Conservation (phyloP, 2,329 filamentous ascomycete genomes). For the Epichloe gansuensis region DNA sequence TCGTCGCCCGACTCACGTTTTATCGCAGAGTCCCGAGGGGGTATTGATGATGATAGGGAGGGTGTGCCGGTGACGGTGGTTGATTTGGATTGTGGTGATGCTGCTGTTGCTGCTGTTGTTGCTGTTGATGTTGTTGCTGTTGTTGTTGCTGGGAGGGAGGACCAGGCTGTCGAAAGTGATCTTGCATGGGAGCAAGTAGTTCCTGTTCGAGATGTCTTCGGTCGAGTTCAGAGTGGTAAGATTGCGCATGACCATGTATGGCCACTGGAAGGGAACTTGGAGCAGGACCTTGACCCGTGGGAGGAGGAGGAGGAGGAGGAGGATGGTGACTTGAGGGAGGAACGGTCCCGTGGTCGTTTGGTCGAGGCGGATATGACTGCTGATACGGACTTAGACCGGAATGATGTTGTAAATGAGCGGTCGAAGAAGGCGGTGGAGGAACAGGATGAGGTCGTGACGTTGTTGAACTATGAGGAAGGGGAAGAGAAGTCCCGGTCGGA, state of each 20-base stretch:
- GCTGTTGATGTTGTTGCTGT: conserved; percentile 8
- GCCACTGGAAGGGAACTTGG: conserved; percentile 15
- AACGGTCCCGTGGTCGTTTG: conserved; percentile 20
- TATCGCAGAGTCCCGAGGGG: conserved; percentile 38
- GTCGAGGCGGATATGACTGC: conserved; percentile 26
- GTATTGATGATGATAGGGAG: conserved; percentile 31
- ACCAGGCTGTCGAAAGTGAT: conserved; percentile 30
- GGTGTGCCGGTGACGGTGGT: conserved; percentile 32
- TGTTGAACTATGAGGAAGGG: conserved; percentile 29
- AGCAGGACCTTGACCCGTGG: conserved; percentile 1
- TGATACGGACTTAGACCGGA: conserved; percentile 27
- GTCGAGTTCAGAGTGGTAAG: conserved; percentile 32
- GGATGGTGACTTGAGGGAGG: conserved; percentile 3
- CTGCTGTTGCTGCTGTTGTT: conserved; percentile 11
- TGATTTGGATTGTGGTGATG: conserved; percentile 12
- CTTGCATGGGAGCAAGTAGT: conserved; percentile 41
- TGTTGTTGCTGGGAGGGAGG: neutral
- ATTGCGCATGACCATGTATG: conserved; percentile 19
- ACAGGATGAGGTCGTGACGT: conserved; percentile 8
- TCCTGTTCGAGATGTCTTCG: conserved; percentile 47
- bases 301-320: neutral
- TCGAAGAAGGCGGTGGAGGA: conserved; percentile 13
- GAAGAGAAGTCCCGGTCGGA: conserved; percentile 35
- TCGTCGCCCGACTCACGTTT: conserved; percentile 45
- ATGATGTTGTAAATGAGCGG: conserved; percentile 10